Conservation (phyloP, 2,329 filamentous ascomycete species). For the Colletotrichum caudatum region DNA sequence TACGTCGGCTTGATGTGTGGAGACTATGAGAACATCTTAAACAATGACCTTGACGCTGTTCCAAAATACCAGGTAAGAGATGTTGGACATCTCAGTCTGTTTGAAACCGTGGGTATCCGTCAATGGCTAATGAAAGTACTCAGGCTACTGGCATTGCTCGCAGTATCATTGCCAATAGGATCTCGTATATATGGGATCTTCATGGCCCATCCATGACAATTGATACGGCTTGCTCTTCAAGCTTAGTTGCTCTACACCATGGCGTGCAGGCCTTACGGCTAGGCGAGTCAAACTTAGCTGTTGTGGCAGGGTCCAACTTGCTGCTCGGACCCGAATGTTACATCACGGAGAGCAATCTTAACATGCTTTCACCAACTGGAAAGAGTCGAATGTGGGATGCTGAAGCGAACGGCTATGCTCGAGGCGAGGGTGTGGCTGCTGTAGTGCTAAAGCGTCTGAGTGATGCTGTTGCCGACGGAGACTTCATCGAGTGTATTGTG, state of each 20-base stretch:
- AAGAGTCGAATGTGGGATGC: constrained; percentile 55
- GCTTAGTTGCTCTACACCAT: constrained; percentile 56
- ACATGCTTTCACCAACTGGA: constrained; percentile 54
- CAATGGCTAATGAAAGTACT: not conserved
- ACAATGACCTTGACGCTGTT: constrained; percentile 44
- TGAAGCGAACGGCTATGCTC: constrained; percentile 62
- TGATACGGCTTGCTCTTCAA: constrained; percentile 59
- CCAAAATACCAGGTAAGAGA: constrained; percentile 40
- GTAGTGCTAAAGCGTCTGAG: constrained; percentile 61
- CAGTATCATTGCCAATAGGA: constrained; percentile 53
- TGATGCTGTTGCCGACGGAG: constrained; percentile 53
- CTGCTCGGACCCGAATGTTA: not conserved
- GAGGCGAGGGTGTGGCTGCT: constrained; percentile 62
- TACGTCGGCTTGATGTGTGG: constrained; percentile 43
- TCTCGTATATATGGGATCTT: constrained; percentile 56
- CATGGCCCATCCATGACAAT: constrained; percentile 55
- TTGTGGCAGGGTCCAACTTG: constrained; percentile 48
- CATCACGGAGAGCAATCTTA: constrained; percentile 42
- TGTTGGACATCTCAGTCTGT: no score
- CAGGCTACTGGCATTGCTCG: constrained; percentile 49
- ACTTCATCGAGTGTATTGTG: constrained; percentile 45
- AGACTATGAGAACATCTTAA: constrained; percentile 46
- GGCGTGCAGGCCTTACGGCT: constrained; percentile 52
- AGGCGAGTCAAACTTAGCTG: constrained; percentile 47
- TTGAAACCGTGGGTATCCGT: not conserved